A percentile compares a stretch with the other conserved stretches of the same genome.
Evolutionary conservation across 2,329 filamentous ascomycete species (phyloP).

Genomic region (Akanthomyces lecanii): DNA sequence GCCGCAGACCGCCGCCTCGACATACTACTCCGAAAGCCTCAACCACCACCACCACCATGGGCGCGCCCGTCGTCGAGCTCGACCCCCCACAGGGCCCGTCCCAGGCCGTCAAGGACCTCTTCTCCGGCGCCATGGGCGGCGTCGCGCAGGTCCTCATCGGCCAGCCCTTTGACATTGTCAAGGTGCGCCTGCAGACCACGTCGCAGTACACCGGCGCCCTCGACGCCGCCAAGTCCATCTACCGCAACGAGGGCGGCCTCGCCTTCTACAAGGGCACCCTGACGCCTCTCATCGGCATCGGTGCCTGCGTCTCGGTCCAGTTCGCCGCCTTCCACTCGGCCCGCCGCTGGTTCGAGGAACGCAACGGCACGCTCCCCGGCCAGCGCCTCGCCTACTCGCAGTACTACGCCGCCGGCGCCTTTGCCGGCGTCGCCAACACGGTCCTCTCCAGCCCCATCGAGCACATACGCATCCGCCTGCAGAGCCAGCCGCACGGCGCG

Average conservation of each 20-base stretch:
- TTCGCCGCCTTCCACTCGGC: slow-evolving; percentile 96
- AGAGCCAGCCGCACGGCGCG: slow-evolving; percentile 90
- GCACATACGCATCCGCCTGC: slow-evolving; percentile 91
- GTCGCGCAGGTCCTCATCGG: slow-evolving; percentile 89
- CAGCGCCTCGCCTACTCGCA: slow-evolving; percentile 67
- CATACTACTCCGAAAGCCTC: neutral
- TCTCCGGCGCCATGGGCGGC: slow-evolving; percentile 85
- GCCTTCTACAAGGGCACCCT: slow-evolving; percentile 99
- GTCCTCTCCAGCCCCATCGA: slow-evolving; percentile 88
- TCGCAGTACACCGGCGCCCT: slow-evolving; percentile 75
- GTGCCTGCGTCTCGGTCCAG: slow-evolving; percentile 96
- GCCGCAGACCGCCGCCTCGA: neutral
- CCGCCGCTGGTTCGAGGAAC: slow-evolving; percentile 75
- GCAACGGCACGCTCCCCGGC: slow-evolving; percentile 60
- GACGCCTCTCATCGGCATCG: slow-evolving; percentile 90
- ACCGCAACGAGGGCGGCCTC: slow-evolving; percentile 77
- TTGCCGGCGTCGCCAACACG: slow-evolving; percentile 87
- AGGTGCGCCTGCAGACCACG: slow-evolving; percentile 91
- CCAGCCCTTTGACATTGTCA: slow-evolving; percentile 85
- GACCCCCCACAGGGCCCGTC: slow-evolving; percentile 36
- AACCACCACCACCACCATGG: slow-evolving; percentile 28
- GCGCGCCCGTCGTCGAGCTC: slow-evolving; percentile 34
- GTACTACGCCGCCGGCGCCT: slow-evolving; percentile 87
- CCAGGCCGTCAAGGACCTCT: slow-evolving; percentile 81
- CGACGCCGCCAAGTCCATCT: slow-evolving; percentile 77